Evolutionary conservation across 2,329 filamentous ascomycete species (phyloP).

Genomic region (Alternaria novae-zelandiae): DNA sequence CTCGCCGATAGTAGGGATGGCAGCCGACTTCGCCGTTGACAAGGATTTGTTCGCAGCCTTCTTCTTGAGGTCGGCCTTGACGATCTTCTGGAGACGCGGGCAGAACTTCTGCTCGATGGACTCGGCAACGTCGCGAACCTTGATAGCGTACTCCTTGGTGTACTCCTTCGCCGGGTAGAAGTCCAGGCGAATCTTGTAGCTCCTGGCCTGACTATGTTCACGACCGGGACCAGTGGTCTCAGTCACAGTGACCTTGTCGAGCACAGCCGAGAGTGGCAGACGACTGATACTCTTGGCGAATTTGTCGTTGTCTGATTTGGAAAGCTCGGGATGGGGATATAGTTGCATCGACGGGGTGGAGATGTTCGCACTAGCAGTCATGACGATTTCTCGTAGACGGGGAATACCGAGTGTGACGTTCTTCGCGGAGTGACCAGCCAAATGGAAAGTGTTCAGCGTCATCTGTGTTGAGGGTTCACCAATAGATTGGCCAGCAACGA

Average conservation of each 20-base stretch:
- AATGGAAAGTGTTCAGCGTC: slow-evolving; percentile 99
- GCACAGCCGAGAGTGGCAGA: slow-evolving; percentile 80
- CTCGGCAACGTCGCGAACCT: slow-evolving; percentile 74
- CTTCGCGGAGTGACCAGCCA: slow-evolving; percentile 96
- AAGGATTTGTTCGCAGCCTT: slow-evolving; percentile 66
- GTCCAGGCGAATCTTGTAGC: slow-evolving; percentile 79
- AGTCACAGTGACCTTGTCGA: slow-evolving; percentile 80
- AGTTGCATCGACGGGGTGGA: slow-evolving; percentile 92
- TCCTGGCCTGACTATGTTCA: slow-evolving; percentile 75
- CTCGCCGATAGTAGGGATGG: slow-evolving; percentile 77
- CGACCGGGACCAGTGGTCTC: slow-evolving; percentile 79
- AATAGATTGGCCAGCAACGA: slow-evolving; percentile 94
- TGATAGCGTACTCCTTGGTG: slow-evolving; percentile 82
- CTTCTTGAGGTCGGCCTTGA: slow-evolving; percentile 80
- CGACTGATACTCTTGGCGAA: slow-evolving; percentile 94
- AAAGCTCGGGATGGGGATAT: slow-evolving; percentile 74
- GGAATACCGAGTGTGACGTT: slow-evolving; percentile 99
- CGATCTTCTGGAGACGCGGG: slow-evolving; percentile 71
- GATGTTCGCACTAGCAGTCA: slow-evolving; percentile 91
- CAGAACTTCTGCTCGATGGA: slow-evolving; percentile 84
- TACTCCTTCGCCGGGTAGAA: slow-evolving; percentile 90
- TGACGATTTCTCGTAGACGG: slow-evolving; percentile 93
- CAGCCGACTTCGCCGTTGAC: slow-evolving; percentile 61
- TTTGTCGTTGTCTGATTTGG: slow-evolving; percentile 70
- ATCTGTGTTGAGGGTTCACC: slow-evolving; percentile 98